These are phyloP conservation scores for Botrytis fragariae DNA, from an alignment of 2,329 filamentous ascomycete species.

Conservation along the genomic window DNA sequence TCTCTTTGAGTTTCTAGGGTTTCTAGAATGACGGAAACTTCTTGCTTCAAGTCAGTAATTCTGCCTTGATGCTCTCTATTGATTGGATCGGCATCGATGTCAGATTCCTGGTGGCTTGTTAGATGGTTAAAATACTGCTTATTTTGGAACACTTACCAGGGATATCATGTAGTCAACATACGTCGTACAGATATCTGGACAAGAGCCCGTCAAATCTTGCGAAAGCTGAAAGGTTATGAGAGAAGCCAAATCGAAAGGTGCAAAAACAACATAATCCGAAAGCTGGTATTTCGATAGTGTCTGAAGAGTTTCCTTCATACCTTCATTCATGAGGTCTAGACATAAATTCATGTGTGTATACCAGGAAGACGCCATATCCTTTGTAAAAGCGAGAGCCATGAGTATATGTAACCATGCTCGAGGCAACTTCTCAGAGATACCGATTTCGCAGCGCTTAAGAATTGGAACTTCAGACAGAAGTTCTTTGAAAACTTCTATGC, in stretches of 20 bases:
- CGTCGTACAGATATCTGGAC: slow-evolving; percentile 25
- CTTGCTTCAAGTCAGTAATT: slow-evolving; percentile 29
- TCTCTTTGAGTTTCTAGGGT: slow-evolving; percentile 26
- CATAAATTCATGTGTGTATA: slow-evolving; percentile 4
- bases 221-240: slow-evolving; percentile 28
- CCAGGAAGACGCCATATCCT: slow-evolving; percentile 25
- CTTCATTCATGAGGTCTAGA: not conserved
- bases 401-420: slow-evolving; percentile 31
- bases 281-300: not conserved
- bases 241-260: slow-evolving; percentile 27
- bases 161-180: slow-evolving; percentile 29
- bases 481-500: not conserved
- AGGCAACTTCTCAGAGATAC: slow-evolving; percentile 26
- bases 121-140: not conserved
- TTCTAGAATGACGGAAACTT: slow-evolving; percentile 28
- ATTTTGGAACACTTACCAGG: slow-evolving; percentile 21
- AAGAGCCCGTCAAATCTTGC: slow-evolving; percentile 20
- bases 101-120: slow-evolving; percentile 24
- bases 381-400: slow-evolving; percentile 23
- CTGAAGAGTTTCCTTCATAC: slow-evolving; percentile 5
- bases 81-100: slow-evolving; percentile 27
- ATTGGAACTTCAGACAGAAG: not conserved
- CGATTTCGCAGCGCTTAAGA: slow-evolving; percentile 19
- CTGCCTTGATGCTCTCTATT: slow-evolving; percentile 29
- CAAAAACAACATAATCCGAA: slow-evolving; percentile 25